These are phyloP conservation scores for Aspergillus niger DNA, from an alignment of 2,329 filamentous ascomycete species.

Conservation along the genomic window DNA sequence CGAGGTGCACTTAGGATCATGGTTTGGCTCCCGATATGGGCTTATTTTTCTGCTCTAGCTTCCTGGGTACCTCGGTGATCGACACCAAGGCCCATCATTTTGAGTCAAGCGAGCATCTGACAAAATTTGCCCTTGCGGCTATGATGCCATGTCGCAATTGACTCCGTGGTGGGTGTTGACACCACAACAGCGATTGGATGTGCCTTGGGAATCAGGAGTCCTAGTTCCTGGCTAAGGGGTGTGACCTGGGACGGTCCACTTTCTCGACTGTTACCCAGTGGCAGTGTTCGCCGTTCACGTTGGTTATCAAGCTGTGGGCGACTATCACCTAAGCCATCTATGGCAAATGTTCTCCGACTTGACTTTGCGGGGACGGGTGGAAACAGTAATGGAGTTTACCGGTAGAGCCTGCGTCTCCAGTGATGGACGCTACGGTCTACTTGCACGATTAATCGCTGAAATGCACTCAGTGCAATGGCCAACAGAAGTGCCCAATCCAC, in stretches of 20 bases:
- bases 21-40: constrained; percentile 10
- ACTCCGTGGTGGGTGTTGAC: constrained; percentile 1
- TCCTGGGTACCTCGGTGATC: constrained; percentile 17
- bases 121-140: neutral
- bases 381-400: neutral
- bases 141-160: constrained; percentile 12
- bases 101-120: constrained; percentile 12
- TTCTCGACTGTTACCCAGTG: neutral
- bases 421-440: neutral
- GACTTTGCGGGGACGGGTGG: neutral
- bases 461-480: neutral
- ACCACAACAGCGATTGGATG: constrained; percentile 4
- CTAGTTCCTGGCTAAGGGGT: constrained; percentile 13
- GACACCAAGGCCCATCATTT: constrained; percentile 8
- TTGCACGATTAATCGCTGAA: neutral
- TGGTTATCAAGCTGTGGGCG: neutral
- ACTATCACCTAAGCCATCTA: neutral
- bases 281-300: neutral
- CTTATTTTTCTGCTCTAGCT: constrained; percentile 6
- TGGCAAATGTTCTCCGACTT: neutral
- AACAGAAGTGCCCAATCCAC: neutral
- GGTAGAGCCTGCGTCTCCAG: neutral
- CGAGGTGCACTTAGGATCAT: constrained; percentile 14
- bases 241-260: neutral
- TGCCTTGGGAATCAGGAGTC: neutral